Conservation (phyloP, 228 moss, liverwort and hornwort genomes). For the Sphagnum magellanicum region DNA sequence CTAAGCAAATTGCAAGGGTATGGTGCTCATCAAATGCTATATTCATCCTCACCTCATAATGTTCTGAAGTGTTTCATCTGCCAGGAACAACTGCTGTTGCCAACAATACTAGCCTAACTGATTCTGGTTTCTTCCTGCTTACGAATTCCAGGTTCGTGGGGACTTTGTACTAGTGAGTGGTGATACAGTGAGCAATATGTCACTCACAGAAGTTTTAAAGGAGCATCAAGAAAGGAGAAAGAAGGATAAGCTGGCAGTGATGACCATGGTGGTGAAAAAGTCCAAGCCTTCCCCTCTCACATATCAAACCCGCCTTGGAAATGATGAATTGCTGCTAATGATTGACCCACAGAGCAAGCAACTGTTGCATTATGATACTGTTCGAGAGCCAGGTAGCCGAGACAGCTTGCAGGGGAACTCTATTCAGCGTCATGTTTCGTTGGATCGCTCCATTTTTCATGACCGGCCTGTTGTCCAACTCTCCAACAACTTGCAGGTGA, state of each 20-base stretch:
- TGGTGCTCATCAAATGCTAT: too few relatives aligned
- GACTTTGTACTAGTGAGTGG: conserved; percentile 95
- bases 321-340: conserved; percentile 73
- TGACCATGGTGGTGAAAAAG: conserved; percentile 93
- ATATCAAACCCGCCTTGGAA: conserved; percentile 82
- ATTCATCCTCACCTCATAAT: too few relatives aligned
- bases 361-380: conserved; percentile 71
- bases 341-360: conserved; percentile 82
- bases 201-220: conserved; percentile 77
- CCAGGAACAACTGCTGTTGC: too few relatives aligned
- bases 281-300: conserved; percentile 60
- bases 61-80: too few relatives aligned
- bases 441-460: conserved; percentile 68
- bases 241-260: conserved; percentile 89
- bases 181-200: conserved; percentile 97
- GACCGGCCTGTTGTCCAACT: conserved; percentile 74
- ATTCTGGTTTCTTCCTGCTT: background rate
- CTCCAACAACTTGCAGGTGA: conserved; percentile 76
- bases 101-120: too few relatives aligned
- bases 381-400: conserved; percentile 56
- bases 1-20: too few relatives aligned
- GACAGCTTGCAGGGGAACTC: conserved; percentile 54
- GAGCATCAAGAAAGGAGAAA: conserved; percentile 94
- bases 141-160: conserved; percentile 64
- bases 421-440: conserved; percentile 55